phyloP scores from a whole-genome alignment of 73 alveolate species.

The Blepharisma japonicum region DNA sequence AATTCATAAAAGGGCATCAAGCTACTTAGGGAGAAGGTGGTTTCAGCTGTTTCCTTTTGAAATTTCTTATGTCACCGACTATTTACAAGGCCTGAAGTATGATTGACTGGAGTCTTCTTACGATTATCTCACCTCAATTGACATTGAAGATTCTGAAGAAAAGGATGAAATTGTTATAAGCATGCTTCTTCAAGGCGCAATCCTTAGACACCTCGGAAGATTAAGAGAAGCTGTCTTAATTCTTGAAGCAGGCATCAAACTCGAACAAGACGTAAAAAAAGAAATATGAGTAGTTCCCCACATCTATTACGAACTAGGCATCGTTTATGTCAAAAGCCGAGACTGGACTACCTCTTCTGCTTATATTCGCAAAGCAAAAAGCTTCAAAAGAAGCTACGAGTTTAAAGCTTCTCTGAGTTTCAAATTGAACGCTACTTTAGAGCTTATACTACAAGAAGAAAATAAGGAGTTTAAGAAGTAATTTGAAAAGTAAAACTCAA shows the following conservation, averaged over 20 bases:
- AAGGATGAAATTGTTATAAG: conserved; percentile 2
- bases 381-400: conserved; percentile 18
- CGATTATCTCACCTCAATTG: conserved; percentile 15
- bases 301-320: conserved; percentile 20
- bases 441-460: conserved; percentile 3
- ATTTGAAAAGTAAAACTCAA: not conserved
- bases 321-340: conserved; percentile 9
- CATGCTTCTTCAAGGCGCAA: conserved; percentile 17
- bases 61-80: conserved; percentile 33
- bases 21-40: conserved; percentile 33
- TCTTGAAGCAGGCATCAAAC: not conserved
- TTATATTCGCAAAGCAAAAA: conserved; percentile 11
- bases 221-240: not conserved
- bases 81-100: not conserved
- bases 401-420: conserved; percentile 1
- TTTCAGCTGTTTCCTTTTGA: conserved; percentile 37
- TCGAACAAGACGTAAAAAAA: conserved; percentile 8
- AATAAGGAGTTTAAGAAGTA: conserved; percentile 25
- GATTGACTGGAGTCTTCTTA: conserved; percentile 24
- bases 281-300: conserved; percentile 34
- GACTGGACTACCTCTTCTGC: conserved; percentile 19
- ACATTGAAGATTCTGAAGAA: conserved; percentile 23
- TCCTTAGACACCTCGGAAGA: conserved; percentile 21
- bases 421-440: conserved; percentile 21
- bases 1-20: conserved; percentile 3